Evolutionary conservation across 1,139 yeast species (phyloP), one percentile per base, ranked within the genome.

Genomic region (Suhomyces choctaworum): DNA sequence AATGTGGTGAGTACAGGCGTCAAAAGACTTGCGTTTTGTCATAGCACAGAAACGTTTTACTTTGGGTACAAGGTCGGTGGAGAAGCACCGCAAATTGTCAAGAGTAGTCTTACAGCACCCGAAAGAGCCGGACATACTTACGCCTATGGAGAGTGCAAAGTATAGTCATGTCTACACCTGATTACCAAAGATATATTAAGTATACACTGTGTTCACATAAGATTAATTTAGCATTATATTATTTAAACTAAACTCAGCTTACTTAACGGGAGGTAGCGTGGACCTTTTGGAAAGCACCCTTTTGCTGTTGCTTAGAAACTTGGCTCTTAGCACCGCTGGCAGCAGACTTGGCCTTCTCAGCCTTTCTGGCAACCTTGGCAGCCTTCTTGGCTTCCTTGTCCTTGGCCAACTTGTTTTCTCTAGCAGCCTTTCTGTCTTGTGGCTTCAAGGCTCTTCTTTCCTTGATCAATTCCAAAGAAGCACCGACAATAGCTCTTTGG

Each of bases 401-500:
- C 73, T 81, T 83, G 66, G 82, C 82, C 65, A 82, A 76, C 72
- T 90, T 88, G 68, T 80, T 83, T 50, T 88, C 94, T 82, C 97
- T 92, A 66, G 90, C 85, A 62, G 96, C 96, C 82, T 89, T 87
- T 82, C 97, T 94, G 66, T 84, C 92, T 72, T 90, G 92, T 70
- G 98, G 96, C 78, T 90, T 87, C 71, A 81, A 78, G 60, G 85
- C 64, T 78, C 97, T 89, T 83, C 95, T 88, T 81, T 92, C 96
- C 80, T 87, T 89, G 78, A 92, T 92, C 70, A 88, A 85, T 58
- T 92, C 98, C 64, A 92, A 80, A 64, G 97, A 86, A 69, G 97
- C 98, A 82, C 99, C 98, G 58, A 90, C 97, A 68, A 92, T 84
- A 54, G 95, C 96, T 83, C 98, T 92, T 80, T 90, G 97, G 75